A percentile compares a stretch with the other conserved stretches of the same genome.
phyloP scores from a whole-genome alignment of 2,329 filamentous ascomycete genomes.

The Cercospora zeina region DNA sequence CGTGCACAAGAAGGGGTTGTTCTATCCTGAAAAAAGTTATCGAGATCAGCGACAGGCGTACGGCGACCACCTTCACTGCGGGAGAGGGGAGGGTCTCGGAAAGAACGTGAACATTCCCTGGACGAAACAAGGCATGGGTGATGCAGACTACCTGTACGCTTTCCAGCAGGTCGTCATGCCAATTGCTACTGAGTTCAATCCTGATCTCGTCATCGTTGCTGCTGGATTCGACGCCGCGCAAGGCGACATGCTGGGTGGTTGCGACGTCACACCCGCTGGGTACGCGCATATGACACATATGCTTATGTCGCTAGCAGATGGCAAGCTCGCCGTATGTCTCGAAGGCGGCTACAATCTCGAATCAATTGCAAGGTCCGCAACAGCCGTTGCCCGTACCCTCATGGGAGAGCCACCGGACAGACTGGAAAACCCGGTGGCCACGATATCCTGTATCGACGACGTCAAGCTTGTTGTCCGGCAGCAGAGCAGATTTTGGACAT shows the following conservation, averaged over 20 bases:
- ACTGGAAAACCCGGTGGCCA: constrained; percentile 51
- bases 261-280: constrained; percentile 84
- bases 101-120: constrained; percentile 70
- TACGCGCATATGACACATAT: constrained; percentile 99
- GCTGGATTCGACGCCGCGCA: constrained; percentile 95
- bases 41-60: constrained; percentile 57
- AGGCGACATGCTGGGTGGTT: constrained; percentile 88
- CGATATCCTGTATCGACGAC: constrained; percentile 55
- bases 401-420: constrained; percentile 89
- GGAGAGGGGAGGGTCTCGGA: constrained; percentile 58
- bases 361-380: constrained; percentile 87
- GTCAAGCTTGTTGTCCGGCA: constrained; percentile 59
- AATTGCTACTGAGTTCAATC: constrained; percentile 87
- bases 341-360: constrained; percentile 94
- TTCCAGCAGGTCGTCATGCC: constrained; percentile 98
- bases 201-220: constrained; percentile 91
- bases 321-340: constrained; percentile 87
- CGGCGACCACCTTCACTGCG: constrained; percentile 61
- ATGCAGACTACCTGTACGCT: constrained; percentile 93
- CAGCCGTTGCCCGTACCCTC: constrained; percentile 85
- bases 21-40: constrained; percentile 71
- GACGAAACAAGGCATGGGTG: constrained; percentile 76
- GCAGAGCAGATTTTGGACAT: constrained; percentile 77
- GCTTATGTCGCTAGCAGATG: constrained; percentile 90
- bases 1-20: constrained; percentile 77